A percentile compares a stretch with the other conserved stretches of the same genome.
phyloP scores from a whole-genome alignment of 1,284 basidiomycete genomes.

The Pascua guehoae region DNA sequence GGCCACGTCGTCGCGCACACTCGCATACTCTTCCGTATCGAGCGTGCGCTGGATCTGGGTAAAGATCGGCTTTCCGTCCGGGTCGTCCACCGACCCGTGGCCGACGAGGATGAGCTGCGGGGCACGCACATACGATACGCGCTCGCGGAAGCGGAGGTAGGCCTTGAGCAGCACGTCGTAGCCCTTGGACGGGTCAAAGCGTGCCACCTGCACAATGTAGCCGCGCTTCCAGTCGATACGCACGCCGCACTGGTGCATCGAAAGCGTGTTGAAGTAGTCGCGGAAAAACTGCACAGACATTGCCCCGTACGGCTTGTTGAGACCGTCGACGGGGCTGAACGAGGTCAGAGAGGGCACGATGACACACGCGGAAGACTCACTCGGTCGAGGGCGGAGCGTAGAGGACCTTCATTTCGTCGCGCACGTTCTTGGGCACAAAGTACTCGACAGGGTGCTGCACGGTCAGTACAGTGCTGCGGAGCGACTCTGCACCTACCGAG shows the following conservation, averaged over 20 bases:
- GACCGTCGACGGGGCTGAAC: constrained; percentile 71
- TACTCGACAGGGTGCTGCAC: constrained; percentile 73
- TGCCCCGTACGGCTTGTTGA: constrained; percentile 62
- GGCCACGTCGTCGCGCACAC: too few species aligned
- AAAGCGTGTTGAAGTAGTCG: constrained; percentile 37
- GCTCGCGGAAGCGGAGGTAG: constrained; percentile 67
- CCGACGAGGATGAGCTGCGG: constrained; percentile 80
- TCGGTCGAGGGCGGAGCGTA: constrained; percentile 48
- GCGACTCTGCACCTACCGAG: too few species aligned
- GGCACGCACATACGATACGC: constrained; percentile 33
- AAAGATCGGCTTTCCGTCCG: constrained; percentile 54
- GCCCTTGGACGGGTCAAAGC: constrained; percentile 73
- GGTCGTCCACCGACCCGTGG: constrained; percentile 70
- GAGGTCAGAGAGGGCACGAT: constrained; percentile 1
- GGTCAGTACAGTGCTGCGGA: not conserved
- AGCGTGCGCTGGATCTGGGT: constrained; percentile 63
- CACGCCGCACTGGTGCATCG: constrained; percentile 42
- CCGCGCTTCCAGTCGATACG: constrained; percentile 52
- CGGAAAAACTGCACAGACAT: constrained; percentile 37
- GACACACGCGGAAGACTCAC: not conserved
- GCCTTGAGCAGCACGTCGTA: constrained; percentile 57
- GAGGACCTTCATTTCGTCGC: constrained; percentile 47
- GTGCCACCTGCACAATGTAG: constrained; percentile 54
- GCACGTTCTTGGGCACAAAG: constrained; percentile 79
- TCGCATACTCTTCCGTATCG: not conserved